Base-by-base conservation (phyloP, 805 yeast genomes). In the Wickerhamiella qilinensis region DNA sequence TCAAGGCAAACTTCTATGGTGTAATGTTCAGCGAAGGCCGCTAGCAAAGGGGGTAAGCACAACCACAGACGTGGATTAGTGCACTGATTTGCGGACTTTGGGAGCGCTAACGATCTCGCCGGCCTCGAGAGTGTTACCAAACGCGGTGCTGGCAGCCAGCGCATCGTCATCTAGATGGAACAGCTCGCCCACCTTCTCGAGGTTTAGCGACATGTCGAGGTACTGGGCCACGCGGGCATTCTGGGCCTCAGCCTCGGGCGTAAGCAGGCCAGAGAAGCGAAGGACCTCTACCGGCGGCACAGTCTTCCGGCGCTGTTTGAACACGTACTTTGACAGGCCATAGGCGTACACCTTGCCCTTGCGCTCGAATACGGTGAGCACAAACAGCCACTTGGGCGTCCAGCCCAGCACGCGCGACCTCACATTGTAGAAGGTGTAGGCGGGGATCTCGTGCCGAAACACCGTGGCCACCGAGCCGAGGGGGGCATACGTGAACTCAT, bases 321-420 rank as follows among this genome's bases (percentile, higher is more conserved):
- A 68, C 2, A 86, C 93, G 47, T 84, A 78, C 55, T 78, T 83
- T 8, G 93, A 77, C 20, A 84, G 54, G 2, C 78, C 73, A 17
- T 74, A 59, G 1, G 84, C 74, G 48, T 74, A 68, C 5, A 58
- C 54, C 17, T 46, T 40, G 35, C 50, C 40, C 14, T 51, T 47
- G 9, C 55, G 48, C 31, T 65, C 60, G 51, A 84, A 83, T 49
- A 71, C 67, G 31, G 79, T 71, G 19, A 79, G 46, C 11, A 82
- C 68, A 52, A 74, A 85, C 12, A 86, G 49, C 94, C 95, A 84
- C 56, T 85, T 86, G 25, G 70, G 64, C 58, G 82, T 91, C 94
- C 94, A 85, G 6, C 88, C 77, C 4, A 80, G 54, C 16, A 86
- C 67, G 29, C 72, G 62, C 2, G 79, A 68, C 27, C 63, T 61